Base-by-base conservation (phyloP, 2,329 filamentous ascomycete genomes). In the Scedosporium boydii region DNA sequence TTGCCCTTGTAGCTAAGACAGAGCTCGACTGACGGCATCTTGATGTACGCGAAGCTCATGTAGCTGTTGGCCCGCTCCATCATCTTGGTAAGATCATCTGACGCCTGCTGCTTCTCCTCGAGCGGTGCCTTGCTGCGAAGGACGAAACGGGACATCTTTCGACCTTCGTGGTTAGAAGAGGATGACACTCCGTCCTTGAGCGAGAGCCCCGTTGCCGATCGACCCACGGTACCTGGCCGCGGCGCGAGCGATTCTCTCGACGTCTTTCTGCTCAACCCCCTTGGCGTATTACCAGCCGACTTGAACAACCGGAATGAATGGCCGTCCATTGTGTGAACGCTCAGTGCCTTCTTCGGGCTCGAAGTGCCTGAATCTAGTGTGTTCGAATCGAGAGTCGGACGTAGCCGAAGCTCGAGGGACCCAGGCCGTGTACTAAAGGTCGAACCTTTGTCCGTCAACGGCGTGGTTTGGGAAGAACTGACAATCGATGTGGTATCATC, bases 1-100 rank as follows among this genome's bases (percentile, higher is more conserved):
- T 92, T 96, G 70, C 96, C 95, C 74, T 98, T 96, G 82, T 97
- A 97, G 71, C 90, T 96, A 29, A 99, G 82, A 72, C 95, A 99
- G 41, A 99, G 85, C 2, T 98, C 92, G 68, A 99, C 93, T 63
- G 91, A 95, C 2, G 93, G 91, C 70, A 99, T 91, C 74, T 92
- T 95, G 74, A 99, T 92, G 74, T 96, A 93, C 2, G 93, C 89
- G 65, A 99, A 87, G 0, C 95, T 97, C 92, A 97, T 97, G 77
- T 96, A 99, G 72, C 93, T 96, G 63, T 91, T 96, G 3, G 95
- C 95, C 34, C 95, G 88, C 61, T 86, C 87, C 76, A 99, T 93
- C 95, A 99, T 99, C 77, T 96, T 91, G 10, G 91, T 95, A 51
- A 99, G 80, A 71, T 99, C 96, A 71, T 99, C 95, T 1, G 88